These are phyloP conservation scores for Escallonia rubra DNA, from an alignment of 129 eudicot species.

Conservation along the genomic window DNA sequence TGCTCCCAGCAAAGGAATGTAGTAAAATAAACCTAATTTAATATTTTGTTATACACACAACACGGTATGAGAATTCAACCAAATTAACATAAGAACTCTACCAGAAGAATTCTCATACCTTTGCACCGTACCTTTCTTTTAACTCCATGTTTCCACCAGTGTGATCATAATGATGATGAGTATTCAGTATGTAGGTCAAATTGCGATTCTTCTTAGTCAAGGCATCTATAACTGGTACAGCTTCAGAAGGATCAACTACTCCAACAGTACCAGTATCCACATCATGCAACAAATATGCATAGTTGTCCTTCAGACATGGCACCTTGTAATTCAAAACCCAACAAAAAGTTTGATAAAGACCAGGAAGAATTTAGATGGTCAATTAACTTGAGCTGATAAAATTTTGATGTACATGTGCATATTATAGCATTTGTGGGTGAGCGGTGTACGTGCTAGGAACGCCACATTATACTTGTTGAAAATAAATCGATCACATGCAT, in stretches of 20 bases:
- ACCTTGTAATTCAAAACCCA: slow-evolving; percentile 28
- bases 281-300: slow-evolving; percentile 84
- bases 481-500: too few relatives aligned
- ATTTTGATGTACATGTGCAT: too few relatives aligned
- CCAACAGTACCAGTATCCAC: slow-evolving; percentile 94
- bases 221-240: slow-evolving; percentile 76
- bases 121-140: slow-evolving; percentile 92
- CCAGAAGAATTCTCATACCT: slow-evolving; percentile 50
- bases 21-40: too few relatives aligned
- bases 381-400: too few relatives aligned
- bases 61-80: background rate
- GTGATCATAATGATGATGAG: slow-evolving; percentile 95
- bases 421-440: too few relatives aligned
- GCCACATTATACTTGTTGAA: too few relatives aligned
- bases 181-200: slow-evolving; percentile 76
- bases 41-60: background rate
- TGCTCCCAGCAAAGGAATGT: too few relatives aligned
- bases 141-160: slow-evolving; percentile 92
- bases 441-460: too few relatives aligned
- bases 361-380: too few relatives aligned
- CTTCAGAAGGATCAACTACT: slow-evolving; percentile 96
- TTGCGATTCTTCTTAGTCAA: slow-evolving; percentile 67
- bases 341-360: background rate
- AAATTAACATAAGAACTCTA: background rate
- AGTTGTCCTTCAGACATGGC: slow-evolving; percentile 84